Percentiles rank a stretch among this genome's conserved stretches.
phyloP scores from a whole-genome alignment of 768 basidiomycete species.

The Amanita rimosa region DNA sequence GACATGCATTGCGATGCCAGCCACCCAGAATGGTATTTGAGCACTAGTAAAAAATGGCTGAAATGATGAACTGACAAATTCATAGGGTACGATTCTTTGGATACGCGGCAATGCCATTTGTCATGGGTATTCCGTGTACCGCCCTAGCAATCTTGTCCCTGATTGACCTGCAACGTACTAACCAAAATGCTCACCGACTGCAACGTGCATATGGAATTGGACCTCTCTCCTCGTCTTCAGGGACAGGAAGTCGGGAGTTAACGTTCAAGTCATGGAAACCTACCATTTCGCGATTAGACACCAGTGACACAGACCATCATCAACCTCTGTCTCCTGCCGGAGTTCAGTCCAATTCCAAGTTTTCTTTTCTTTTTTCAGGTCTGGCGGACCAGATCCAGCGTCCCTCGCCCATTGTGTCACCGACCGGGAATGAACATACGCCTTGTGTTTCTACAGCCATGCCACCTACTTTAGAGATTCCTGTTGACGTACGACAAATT shows the following conservation, averaged over 20 bases:
- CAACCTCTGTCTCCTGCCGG: background rate
- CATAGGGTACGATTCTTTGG: conserved; percentile 53
- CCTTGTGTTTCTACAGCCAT: background rate
- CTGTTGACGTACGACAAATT: background rate
- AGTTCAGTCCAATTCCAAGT: background rate
- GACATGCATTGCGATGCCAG: conserved; percentile 51
- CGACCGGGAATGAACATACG: background rate
- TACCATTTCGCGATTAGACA: background rate
- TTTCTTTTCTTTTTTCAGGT: background rate
- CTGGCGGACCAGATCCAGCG: background rate
- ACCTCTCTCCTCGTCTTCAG: conserved; percentile 5
- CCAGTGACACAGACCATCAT: background rate
- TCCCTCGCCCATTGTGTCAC: background rate
- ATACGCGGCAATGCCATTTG: conserved; percentile 46
- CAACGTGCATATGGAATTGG: conserved; percentile 15
- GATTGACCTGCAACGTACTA: conserved; percentile 21
- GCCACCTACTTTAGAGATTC: background rate
- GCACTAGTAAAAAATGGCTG: background rate
- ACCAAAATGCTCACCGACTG: conserved; percentile 25
- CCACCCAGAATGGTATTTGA: conserved; percentile 40
- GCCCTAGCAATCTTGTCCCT: conserved; percentile 35
- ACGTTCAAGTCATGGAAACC: background rate
- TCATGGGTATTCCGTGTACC: conserved; percentile 40
- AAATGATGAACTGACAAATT: background rate
- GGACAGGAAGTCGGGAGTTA: conserved; percentile 1